Conservation (phyloP, 1,284 basidiomycete genomes). For the Moniliophthora roreri region DNA sequence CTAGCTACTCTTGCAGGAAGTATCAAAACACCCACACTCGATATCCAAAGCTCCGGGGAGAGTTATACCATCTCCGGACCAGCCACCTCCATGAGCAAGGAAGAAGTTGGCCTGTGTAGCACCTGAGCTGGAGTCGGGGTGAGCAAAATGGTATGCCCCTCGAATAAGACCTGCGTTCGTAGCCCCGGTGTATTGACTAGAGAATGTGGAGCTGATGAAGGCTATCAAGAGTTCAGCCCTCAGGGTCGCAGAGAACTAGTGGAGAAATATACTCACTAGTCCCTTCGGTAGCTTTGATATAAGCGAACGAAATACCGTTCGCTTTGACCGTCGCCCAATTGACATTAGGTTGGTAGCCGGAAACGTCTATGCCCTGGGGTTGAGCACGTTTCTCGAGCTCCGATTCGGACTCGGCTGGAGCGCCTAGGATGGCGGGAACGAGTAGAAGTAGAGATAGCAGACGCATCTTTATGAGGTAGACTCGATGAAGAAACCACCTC, state of each 20-base stretch:
- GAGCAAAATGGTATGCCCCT: slow-evolving; percentile 64
- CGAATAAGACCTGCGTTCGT: slow-evolving; percentile 57
- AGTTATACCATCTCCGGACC: slow-evolving; percentile 58
- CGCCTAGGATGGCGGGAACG: slow-evolving; percentile 4
- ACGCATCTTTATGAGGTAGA: neutral
- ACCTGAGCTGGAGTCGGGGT: slow-evolving; percentile 50
- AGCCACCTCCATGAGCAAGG: slow-evolving; percentile 60
- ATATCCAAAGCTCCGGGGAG: slow-evolving; percentile 68
- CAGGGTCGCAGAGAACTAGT: too few relatives aligned
- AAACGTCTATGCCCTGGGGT: slow-evolving; percentile 57
- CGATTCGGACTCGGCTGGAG: slow-evolving; percentile 13
- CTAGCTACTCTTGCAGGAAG: neutral
- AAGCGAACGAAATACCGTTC: slow-evolving; percentile 61
- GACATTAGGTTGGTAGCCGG: slow-evolving; percentile 49
- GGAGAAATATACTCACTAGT: slow-evolving; percentile 50
- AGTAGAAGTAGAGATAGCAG: slow-evolving; percentile 1
- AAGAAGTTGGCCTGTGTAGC: slow-evolving; percentile 62
- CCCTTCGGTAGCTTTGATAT: slow-evolving; percentile 74
- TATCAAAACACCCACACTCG: slow-evolving; percentile 41
- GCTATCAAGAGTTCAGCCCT: too few relatives aligned
- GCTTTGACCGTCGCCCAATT: slow-evolving; percentile 54
- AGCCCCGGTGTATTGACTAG: slow-evolving; percentile 50
- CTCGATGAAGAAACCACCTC: too few relatives aligned
- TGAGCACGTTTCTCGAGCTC: slow-evolving; percentile 32
- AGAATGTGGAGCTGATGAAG: slow-evolving; percentile 42